Evolutionary conservation across 371 early-diverging fungal species (phyloP).

Genomic region (Mucor piriformis): DNA sequence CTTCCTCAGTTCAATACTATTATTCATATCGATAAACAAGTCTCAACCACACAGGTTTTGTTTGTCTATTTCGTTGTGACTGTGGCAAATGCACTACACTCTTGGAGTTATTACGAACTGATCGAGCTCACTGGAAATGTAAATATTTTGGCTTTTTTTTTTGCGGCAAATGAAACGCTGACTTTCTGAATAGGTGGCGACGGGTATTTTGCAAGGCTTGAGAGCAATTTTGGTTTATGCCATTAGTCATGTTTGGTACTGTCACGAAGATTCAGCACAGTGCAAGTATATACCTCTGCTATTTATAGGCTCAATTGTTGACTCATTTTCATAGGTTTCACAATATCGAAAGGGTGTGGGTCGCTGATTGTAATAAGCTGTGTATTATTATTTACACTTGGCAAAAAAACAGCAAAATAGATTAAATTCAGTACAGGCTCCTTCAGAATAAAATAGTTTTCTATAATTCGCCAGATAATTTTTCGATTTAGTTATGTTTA

Average conservation of each 20-base stretch:
- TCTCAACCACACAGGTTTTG: conserved; percentile 14
- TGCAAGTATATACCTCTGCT: conserved; percentile 44
- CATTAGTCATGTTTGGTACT: conserved; percentile 69
- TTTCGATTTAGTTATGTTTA: neutral
- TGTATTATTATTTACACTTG: conserved; percentile 47
- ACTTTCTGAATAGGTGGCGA: conserved; percentile 47
- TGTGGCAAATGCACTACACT: conserved; percentile 38
- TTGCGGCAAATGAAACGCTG: conserved; percentile 17
- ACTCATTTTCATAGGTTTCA: conserved; percentile 32
- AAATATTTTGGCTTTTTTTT: conserved; percentile 19
- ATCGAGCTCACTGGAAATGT: conserved; percentile 55
- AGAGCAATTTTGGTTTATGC: conserved; percentile 75
- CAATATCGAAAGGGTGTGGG: conserved; percentile 44
- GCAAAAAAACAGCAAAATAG: conserved; percentile 11
- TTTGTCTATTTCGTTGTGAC: conserved; percentile 35
- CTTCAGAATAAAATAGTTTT: too few relatives aligned
- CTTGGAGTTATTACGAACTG: conserved; percentile 56
- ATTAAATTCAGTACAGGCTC: neutral
- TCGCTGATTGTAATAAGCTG: conserved; percentile 51
- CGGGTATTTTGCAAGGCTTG: conserved; percentile 72
- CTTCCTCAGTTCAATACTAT: conserved; percentile 44
- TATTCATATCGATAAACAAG: conserved; percentile 29
- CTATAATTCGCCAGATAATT: too few relatives aligned
- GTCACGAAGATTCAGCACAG: conserved; percentile 64
- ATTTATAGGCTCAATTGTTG: neutral